phyloP scores from a whole-genome alignment of 2,329 filamentous ascomycete genomes.

The Stagonosporopsis chrysanthemi region DNA sequence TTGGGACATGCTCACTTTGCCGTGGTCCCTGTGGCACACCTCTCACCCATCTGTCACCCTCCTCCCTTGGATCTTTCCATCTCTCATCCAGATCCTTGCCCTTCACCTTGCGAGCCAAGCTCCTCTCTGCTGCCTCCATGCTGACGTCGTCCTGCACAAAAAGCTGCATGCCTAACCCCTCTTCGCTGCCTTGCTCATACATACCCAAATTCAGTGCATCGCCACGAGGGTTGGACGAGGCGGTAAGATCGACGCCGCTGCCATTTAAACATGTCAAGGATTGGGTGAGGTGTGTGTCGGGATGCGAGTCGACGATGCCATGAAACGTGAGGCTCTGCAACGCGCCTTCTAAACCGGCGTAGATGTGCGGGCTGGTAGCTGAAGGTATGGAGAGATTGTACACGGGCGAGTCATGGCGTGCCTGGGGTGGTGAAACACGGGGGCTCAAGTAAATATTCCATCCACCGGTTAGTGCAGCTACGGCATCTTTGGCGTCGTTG shows the following conservation, averaged over 20 bases:
- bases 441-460: constrained; percentile 59
- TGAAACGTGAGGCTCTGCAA: constrained; percentile 56
- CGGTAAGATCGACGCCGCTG: constrained; percentile 33
- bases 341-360: constrained; percentile 57
- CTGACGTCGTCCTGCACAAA: constrained; percentile 49
- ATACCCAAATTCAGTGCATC: constrained; percentile 53
- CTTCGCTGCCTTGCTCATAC: constrained; percentile 54
- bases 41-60: constrained; percentile 31
- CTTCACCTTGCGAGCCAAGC: constrained; percentile 14
- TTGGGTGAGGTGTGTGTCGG: constrained; percentile 51
- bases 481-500: constrained; percentile 1
- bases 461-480: constrained; percentile 31
- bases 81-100: constrained; percentile 47
- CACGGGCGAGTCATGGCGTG: constrained; percentile 51
- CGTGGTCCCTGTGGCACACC: constrained; percentile 19
- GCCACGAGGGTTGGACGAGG: constrained; percentile 43
- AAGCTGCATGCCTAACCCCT: constrained; percentile 49
- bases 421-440: constrained; percentile 28
- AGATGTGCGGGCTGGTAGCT: constrained; percentile 53
- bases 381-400: constrained; percentile 59
- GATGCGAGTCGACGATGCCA: constrained; percentile 51
- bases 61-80: constrained; percentile 47
- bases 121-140: constrained; percentile 29
- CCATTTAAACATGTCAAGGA: neutral
- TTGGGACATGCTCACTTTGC: constrained; percentile 16